phyloP scores from a whole-genome alignment of 441 rosid genomes.

The Manihot esculenta region DNA sequence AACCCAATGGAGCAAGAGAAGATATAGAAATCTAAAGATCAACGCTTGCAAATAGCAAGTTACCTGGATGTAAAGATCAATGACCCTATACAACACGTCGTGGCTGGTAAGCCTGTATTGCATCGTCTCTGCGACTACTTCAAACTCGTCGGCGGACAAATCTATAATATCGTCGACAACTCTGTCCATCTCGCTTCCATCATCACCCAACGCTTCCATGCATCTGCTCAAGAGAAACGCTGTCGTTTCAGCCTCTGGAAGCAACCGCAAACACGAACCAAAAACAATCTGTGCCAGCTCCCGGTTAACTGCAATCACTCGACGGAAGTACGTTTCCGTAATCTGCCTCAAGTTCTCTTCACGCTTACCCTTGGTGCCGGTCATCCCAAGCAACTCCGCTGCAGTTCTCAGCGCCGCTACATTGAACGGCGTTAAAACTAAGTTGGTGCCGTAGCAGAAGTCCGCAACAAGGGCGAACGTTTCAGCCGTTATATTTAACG shows the following conservation, averaged over 20 bases:
- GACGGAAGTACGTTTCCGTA: conserved; percentile 63
- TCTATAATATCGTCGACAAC: conserved; percentile 47
- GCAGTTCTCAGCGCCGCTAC: conserved; percentile 61
- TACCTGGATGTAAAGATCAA: conserved; percentile 74
- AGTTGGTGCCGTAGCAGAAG: conserved; percentile 60
- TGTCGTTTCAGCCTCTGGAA: conserved; percentile 79
- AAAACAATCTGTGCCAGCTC: conserved; percentile 52
- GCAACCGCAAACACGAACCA: conserved; percentile 56
- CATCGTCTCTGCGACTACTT: conserved; percentile 51
- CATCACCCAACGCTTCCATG: conserved; percentile 42
- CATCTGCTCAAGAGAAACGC: conserved; percentile 57
- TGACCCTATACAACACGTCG: conserved; percentile 59
- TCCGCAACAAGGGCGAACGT: conserved; percentile 59
- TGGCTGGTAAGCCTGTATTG: conserved; percentile 50
- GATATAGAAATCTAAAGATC: too few species aligned
- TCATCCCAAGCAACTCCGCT: conserved; percentile 66
- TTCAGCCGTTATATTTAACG: conserved; percentile 67
- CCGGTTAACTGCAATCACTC: conserved; percentile 35
- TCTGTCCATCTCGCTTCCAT: conserved; percentile 36
- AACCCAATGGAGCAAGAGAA: too few species aligned
- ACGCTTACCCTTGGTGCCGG: conserved; percentile 34
- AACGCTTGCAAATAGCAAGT: too few species aligned
- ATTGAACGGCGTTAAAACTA: conserved; percentile 68
- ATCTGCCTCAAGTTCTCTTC: conserved; percentile 49
- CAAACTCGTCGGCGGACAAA: conserved; percentile 52